Evolutionary conservation across 2,329 filamentous ascomycete species (phyloP), one percentile per base, ranked within the genome.

Genomic region (Fusarium concolor): DNA sequence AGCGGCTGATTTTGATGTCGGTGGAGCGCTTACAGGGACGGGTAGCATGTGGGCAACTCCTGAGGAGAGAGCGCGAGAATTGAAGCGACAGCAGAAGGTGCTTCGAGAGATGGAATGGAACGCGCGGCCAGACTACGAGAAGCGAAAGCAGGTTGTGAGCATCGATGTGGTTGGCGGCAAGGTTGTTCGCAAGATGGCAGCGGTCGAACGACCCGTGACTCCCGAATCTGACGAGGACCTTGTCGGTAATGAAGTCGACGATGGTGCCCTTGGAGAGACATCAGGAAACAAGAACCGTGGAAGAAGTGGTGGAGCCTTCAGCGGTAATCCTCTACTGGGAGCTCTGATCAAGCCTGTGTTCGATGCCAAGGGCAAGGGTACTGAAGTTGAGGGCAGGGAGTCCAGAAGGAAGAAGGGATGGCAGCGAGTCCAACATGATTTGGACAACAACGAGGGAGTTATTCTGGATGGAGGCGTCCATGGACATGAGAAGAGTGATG

Each of bases 81-180:
- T 97, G 58, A 96, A 95, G 79, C 87, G 89, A 59, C 94, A 97
- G 79, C 94, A 97, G 79, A 92, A 92, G 76, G 82, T 94, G 5
- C 79, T 97, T 70, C 84, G 93, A 7, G 93, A 97, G 79, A 90
- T 96, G 84, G 92, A 97, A 74, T 96, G 94, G 89, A 92, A 91
- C 70, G 90, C 91, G 6, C 84, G 87, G 51, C 93, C 94, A 0
- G 94, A 96, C 65, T 97, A 94, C 78, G 94, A 97, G 81, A 97
- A 95, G 85, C 86, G 92, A 60, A 88, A 87, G 71, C 90, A 96
- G 62, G 91, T 97, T 2, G 87, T 96, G 69, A 95, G 92, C 74
- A 92, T 97, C 63, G 93, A 97, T 76, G 81, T 97, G 1, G 89
- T 90, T 10, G 90, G 90, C 1, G 90, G 91, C 18, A 94, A 90